Evolutionary conservation across 805 yeast genomes (phyloP).

Genomic region (Scheffersomyces coipomensis): DNA sequence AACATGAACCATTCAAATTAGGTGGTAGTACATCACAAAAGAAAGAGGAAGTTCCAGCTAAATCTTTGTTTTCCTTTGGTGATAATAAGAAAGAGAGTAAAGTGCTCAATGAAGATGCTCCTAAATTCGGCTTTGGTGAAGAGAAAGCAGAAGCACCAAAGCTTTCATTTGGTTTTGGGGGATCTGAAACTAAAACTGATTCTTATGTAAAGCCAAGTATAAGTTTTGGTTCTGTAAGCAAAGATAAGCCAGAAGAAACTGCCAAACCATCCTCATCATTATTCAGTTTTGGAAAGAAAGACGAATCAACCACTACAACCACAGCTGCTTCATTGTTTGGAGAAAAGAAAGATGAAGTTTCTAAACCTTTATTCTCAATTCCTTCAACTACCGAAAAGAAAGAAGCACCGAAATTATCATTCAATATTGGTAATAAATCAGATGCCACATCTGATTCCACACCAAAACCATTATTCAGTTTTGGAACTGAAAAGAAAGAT

Average conservation of each 20-base stretch:
- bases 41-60: not conserved
- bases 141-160: constrained; percentile 4
- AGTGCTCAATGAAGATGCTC: not conserved
- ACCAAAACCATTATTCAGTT: constrained; percentile 11
- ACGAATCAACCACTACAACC: constrained; percentile 2
- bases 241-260: constrained; percentile 1
- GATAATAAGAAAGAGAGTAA: not conserved
- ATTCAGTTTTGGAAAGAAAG: constrained; percentile 12
- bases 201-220: not conserved
- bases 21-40: not conserved
- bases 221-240: constrained; percentile 3
- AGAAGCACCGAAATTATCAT: constrained; percentile 6
- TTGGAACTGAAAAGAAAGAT: constrained; percentile 11
- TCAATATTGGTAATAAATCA: constrained; percentile 9
- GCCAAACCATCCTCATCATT: constrained; percentile 2
- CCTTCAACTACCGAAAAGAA: constrained; percentile 7
- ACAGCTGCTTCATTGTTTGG: not conserved
- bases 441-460: constrained; percentile 2
- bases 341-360: not conserved
- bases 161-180: constrained; percentile 9
- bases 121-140: constrained; percentile 5
- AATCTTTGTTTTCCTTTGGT: not conserved
- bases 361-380: constrained; percentile 12
- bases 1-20: not conserved
- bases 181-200: not conserved